phyloP scores from a whole-genome alignment of 176 grass and related monocot species.

The Triticum turgidum region DNA sequence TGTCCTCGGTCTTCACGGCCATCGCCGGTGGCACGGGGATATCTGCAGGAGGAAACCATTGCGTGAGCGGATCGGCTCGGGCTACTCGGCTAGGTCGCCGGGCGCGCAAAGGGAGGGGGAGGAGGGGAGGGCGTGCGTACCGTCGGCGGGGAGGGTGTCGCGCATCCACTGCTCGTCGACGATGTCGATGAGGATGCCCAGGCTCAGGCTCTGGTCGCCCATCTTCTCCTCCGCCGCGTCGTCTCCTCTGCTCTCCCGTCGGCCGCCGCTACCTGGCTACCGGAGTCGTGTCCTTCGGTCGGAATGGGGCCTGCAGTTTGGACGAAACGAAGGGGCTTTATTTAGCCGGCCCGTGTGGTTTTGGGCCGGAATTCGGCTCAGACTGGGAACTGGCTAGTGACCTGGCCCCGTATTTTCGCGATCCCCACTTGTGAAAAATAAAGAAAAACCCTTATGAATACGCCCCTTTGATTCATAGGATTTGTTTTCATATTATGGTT shows the following conservation, averaged over 20 bases:
- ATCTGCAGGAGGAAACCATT: conserved; percentile 37
- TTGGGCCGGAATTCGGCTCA: neutral
- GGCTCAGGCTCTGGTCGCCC: conserved; percentile 64
- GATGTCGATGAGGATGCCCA: conserved; percentile 88
- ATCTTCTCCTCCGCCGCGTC: conserved; percentile 35
- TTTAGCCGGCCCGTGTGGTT: neutral
- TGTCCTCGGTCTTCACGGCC: conserved; percentile 69
- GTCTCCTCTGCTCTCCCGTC: neutral
- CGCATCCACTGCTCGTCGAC: conserved; percentile 94
- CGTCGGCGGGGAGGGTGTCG: conserved; percentile 83
- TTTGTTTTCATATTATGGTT: too few relatives aligned
- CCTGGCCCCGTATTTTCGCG: neutral
- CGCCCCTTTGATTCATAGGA: too few relatives aligned
- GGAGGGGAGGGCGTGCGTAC: conserved; percentile 23
- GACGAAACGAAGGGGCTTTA: neutral
- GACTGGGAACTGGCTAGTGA: neutral
- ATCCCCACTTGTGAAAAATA: too few relatives aligned
- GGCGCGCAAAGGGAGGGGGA: neutral
- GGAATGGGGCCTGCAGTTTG: neutral
- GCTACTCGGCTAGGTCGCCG: neutral
- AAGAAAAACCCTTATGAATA: too few relatives aligned
- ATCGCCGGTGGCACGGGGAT: conserved; percentile 69
- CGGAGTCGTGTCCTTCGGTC: neutral
- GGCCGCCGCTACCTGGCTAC: neutral
- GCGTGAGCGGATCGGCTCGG: neutral